Conservation (phyloP, 768 basidiomycete species). For the Leccinum disarticulatum region DNA sequence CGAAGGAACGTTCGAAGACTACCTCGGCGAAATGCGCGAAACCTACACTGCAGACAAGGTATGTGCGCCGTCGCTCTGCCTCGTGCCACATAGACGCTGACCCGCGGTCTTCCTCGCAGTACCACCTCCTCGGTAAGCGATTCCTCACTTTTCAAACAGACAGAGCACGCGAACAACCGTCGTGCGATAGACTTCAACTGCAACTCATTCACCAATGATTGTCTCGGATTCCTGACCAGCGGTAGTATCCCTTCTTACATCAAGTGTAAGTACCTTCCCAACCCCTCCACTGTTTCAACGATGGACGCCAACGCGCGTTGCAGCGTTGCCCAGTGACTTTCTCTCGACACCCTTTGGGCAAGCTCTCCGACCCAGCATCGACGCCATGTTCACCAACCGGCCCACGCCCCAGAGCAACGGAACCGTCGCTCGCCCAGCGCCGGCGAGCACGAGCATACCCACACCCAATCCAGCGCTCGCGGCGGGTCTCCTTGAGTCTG, state of each 20-base stretch:
- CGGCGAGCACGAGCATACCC: slow-evolving; percentile 13
- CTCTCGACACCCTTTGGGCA: slow-evolving; percentile 87
- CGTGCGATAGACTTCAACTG: slow-evolving; percentile 78
- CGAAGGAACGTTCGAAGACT: slow-evolving; percentile 90
- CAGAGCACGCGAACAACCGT: not conserved
- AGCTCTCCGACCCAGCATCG: slow-evolving; percentile 85
- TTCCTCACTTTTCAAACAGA: not conserved
- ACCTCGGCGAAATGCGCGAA: slow-evolving; percentile 67
- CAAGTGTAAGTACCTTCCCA: slow-evolving; percentile 48
- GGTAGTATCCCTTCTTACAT: slow-evolving; percentile 79
- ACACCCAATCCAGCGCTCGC: slow-evolving; percentile 50
- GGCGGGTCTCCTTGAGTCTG: slow-evolving; percentile 54
- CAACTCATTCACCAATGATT: slow-evolving; percentile 91
- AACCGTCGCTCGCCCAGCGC: slow-evolving; percentile 28
- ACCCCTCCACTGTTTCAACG: not conserved
- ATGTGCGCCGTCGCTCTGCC: slow-evolving; percentile 20
- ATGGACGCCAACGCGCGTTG: not conserved
- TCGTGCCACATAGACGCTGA: not conserved
- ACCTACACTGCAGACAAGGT: slow-evolving; percentile 92
- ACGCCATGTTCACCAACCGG: slow-evolving; percentile 72
- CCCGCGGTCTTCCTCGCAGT: slow-evolving; percentile 42
- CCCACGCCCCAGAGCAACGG: slow-evolving; percentile 33
- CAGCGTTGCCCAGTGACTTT: slow-evolving; percentile 80
- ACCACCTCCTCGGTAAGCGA: slow-evolving; percentile 74
- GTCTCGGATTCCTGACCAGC: slow-evolving; percentile 84